Evolutionary conservation across 306 rosid species (phyloP), one percentile per base, ranked within the genome.

Genomic region (Albizia julibrissin): DNA sequence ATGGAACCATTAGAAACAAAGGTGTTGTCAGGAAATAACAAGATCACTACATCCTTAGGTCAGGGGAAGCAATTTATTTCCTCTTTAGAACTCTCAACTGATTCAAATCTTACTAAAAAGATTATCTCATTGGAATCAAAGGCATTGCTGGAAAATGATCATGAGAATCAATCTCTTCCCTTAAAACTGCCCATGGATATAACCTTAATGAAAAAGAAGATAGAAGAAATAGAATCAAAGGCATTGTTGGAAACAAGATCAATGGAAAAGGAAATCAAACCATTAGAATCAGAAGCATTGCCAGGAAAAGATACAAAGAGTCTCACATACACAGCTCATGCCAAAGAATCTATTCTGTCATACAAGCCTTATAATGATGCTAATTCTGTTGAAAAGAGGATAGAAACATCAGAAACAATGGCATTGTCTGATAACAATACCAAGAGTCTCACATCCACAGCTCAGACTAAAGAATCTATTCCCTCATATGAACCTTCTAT

Each of bases 341-440:
- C 15, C 47, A 74, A 86, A 56, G 82, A 81, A 62, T 68, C 83
- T 75, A 58, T 44, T 33, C 72, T 69, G 26, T 79, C 77, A 33
- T 29, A 43, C 10, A 74, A 24, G 56, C 40, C 26, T 22, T 69
- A 69, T 14, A 0, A 15, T 22, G 56, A 69, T 34, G 37, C 40
- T 49, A 69, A 22, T 50, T 79, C 43, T 69, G 0, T 74, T 49
- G 8, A 42, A 12, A 43, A 42, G 44, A 33, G 42, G 70, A 6
- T 31, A 15, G 82, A 83, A 83, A 49, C 83, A 73, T 83, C 74
- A 83, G 90, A 86, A 81, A 42, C 77, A 59, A 82, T 74, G 76
- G 77, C 74, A 47, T 47, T 21, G 46, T 47, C 79, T 15, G 89
- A 79, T 49, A 75, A 78, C 27, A 65, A 54, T 29, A 80, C 59